phyloP scores from a whole-genome alignment of 225 moss, liverwort and hornwort species.

The Physcomitrellopsis africana region DNA sequence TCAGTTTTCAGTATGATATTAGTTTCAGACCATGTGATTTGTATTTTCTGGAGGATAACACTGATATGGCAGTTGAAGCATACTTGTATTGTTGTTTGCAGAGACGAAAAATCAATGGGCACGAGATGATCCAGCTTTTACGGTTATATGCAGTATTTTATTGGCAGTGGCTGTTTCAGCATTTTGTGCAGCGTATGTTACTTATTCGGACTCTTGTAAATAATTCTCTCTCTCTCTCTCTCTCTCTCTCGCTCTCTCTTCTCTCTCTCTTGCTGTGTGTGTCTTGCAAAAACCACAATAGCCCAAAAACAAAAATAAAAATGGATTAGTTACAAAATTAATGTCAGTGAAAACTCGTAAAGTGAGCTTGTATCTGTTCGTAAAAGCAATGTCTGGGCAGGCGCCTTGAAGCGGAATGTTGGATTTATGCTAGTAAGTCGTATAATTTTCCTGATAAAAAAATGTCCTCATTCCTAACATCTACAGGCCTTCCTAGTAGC shows the following conservation, averaged over 20 bases:
- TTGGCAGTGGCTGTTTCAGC: constrained; percentile 70
- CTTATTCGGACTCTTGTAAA: background rate
- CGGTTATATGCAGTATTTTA: constrained; percentile 71
- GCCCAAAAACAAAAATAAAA: too few species aligned
- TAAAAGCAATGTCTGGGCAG: background rate
- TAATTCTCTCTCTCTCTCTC: too few species aligned
- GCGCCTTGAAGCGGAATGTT: too few species aligned
- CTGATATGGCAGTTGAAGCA: constrained; percentile 15
- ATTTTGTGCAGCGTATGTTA: constrained; percentile 72
- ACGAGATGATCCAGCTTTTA: constrained; percentile 87
- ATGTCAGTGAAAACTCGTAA: background rate
- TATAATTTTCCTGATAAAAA: background rate
- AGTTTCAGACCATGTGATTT: constrained; percentile 11
- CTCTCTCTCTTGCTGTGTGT: too few species aligned
- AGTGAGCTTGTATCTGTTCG: background rate
- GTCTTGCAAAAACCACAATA: too few species aligned
- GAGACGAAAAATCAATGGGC: constrained; percentile 93
- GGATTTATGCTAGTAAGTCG: background rate
- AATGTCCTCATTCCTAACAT: background rate
- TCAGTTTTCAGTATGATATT: background rate
- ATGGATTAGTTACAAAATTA: background rate
- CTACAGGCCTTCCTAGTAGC: background rate
- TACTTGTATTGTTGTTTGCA: constrained; percentile 31
- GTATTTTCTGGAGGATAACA: background rate
- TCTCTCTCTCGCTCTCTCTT: too few species aligned